Conservation (phyloP, 1,139 yeast genomes). For the Debaryomyces psychrophilus region DNA sequence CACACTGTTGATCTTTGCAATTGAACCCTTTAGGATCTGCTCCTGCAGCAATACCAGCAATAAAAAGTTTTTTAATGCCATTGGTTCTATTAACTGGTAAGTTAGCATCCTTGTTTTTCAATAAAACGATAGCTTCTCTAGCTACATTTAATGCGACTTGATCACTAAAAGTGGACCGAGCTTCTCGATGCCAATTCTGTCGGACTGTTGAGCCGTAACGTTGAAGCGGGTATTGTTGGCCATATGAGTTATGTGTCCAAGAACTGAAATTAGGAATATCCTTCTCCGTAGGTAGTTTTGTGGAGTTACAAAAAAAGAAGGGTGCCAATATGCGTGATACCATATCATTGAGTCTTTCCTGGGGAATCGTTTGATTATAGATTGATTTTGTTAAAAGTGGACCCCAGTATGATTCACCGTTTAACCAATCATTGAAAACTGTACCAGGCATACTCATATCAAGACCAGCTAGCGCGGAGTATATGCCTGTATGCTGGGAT, state of each 20-base stretch:
- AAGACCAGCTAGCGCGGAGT: conserved; percentile 59
- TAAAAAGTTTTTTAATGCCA: conserved; percentile 46
- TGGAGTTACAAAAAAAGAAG: conserved; percentile 47
- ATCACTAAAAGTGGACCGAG: conserved; percentile 51
- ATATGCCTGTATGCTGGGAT: conserved; percentile 61
- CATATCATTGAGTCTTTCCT: conserved; percentile 63
- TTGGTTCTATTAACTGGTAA: conserved; percentile 52
- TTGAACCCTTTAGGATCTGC: conserved; percentile 52
- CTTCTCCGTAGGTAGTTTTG: conserved; percentile 39
- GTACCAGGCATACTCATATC: conserved; percentile 76
- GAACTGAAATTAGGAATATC: conserved; percentile 60
- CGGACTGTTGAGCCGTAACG: conserved; percentile 56
- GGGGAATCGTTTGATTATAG: conserved; percentile 59
- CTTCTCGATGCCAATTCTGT: conserved; percentile 60
- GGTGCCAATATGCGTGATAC: conserved; percentile 61
- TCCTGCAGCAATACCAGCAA: conserved; percentile 54
- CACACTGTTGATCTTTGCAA: conserved; percentile 52
- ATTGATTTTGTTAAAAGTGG: conserved; percentile 58
- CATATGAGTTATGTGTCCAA: conserved; percentile 60
- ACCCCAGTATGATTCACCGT: conserved; percentile 63
- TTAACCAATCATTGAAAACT: conserved; percentile 52
- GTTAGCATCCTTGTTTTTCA: conserved; percentile 52
- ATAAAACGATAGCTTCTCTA: conserved; percentile 56
- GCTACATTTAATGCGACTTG: conserved; percentile 58
- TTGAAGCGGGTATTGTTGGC: conserved; percentile 55